Base-by-base conservation (phyloP, 2,329 filamentous ascomycete species). In the Fusarium hostae region DNA sequence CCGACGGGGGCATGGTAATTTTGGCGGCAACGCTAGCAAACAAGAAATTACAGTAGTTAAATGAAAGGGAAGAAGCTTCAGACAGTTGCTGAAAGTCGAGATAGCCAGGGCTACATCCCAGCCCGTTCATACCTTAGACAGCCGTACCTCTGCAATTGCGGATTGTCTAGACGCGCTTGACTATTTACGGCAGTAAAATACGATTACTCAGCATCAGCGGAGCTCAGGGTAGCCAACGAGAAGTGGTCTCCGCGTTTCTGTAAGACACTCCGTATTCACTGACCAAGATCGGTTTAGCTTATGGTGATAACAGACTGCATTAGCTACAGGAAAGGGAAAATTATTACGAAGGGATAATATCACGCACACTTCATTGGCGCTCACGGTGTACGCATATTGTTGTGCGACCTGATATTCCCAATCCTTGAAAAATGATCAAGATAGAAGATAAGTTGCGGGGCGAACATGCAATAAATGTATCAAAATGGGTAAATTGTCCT, bases 401-500 rank as follows among this genome's bases (percentile, higher is more conserved):
- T 2, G n/a, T n/a, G n/a, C n/a, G n/a, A n/a, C n/a, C n/a, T n/a
- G 5, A 24, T 24, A 24, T 2, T 24, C 22, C 24, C 12, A 3
- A 4, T 9, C 1, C 10, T 22, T 24, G 40, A 12, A 43, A 10
- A 24, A 4, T 24, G 11, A 9, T 15, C 32, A 34, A 10, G 32
- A 34, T 34, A 12, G 2, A 24, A 24, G 24, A 24, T 24, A 24
- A 24, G 24, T 6, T 24, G 24, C 24, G 24, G 24, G 24, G 24
- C 24, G 24, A 24, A 24, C 24, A 24, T 5, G 24, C 24, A 24
- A 24, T 24, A 24, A 24, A 24, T 24, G 24, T 2, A 24, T 24
- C 24, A 24, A 24, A 24, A 24, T 24, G 2, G 24, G 24, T 24
- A 24, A 34, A 34, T 34, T 15, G 32, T 11, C 32, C 32, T 11